Evolutionary conservation across 108 stramenopile genomes (phyloP).

Genomic region (Conticribra guillardii): DNA sequence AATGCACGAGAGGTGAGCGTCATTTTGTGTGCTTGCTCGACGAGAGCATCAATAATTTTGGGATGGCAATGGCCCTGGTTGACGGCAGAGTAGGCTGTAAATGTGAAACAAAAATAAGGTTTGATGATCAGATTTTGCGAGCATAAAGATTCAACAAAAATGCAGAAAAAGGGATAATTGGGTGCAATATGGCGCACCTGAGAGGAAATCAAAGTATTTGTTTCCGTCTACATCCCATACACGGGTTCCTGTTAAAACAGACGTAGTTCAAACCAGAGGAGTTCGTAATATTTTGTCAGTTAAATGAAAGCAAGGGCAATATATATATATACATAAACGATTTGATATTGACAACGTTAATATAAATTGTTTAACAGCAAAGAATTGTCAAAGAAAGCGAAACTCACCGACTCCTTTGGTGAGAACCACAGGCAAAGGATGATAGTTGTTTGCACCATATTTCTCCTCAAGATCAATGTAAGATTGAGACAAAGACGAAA

Average conservation of each 20-base stretch:
- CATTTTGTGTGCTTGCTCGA: constrained; percentile 89
- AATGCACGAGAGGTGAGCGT: constrained; percentile 98
- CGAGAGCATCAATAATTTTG: constrained; percentile 91
- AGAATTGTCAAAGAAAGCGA: no score
- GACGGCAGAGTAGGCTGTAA: constrained; percentile 94
- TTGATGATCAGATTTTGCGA: no score
- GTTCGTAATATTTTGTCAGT: no score
- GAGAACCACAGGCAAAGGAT: constrained; percentile 96
- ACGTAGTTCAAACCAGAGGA: no score
- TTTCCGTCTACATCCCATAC: constrained; percentile 83
- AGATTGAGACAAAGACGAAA: constrained; percentile 44
- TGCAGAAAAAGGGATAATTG: no score
- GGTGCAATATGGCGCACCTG: no score
- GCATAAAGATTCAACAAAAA: no score
- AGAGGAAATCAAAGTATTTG: constrained; percentile 96
- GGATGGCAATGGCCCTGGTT: constrained; percentile 99
- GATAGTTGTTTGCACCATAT: constrained; percentile 97
- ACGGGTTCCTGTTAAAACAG: constrained; percentile 49
- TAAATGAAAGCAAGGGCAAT: no score
- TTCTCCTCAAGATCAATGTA: constrained; percentile 88
- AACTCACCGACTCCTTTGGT: constrained; percentile 63
- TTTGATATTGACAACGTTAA: no score
- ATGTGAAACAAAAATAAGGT: not conserved
- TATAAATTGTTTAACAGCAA: no score
- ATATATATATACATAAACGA: no score